Evolutionary conservation across 139 green algal species (phyloP).

Genomic region (Picochlorum sp.): DNA sequence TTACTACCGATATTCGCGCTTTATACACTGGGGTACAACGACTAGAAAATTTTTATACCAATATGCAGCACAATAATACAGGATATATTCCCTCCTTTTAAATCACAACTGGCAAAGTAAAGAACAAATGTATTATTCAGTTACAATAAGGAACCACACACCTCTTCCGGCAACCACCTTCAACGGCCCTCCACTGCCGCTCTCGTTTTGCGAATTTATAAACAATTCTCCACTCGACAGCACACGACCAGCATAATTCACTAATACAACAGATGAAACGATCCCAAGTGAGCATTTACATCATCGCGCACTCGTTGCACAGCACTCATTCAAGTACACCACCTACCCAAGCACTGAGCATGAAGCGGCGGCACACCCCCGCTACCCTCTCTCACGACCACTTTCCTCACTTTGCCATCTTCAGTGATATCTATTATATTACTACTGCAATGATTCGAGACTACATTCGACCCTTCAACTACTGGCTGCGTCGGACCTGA

Average conservation of each 20-base stretch:
- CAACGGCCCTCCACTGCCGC: constrained; percentile 18
- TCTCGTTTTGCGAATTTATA: constrained; percentile 47
- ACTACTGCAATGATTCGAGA: too few species aligned
- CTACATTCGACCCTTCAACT: too few species aligned
- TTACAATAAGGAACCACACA: constrained; percentile 14
- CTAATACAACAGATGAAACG: constrained; percentile 24
- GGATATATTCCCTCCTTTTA: neutral
- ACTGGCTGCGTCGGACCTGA: too few species aligned
- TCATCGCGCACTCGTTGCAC: too few species aligned
- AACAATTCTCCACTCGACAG: constrained; percentile 33
- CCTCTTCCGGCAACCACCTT: constrained; percentile 52
- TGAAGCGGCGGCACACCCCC: constrained; percentile 31
- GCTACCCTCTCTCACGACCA: constrained; percentile 21
- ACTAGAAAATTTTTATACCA: too few species aligned
- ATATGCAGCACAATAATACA: neutral
- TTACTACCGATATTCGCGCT: too few species aligned
- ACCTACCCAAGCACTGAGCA: constrained; percentile 44
- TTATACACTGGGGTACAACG: too few species aligned
- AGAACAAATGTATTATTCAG: too few species aligned
- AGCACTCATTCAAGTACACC: neutral
- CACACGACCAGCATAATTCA: constrained; percentile 51
- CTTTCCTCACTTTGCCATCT: constrained; percentile 25
- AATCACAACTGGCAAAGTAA: too few species aligned
- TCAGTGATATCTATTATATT: too few species aligned
- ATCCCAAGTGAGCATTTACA: neutral